Percentiles rank a stretch among this genome's conserved stretches.
Conservation (phyloP, 345 rosid genomes). For the Eucalyptus erythrocorys region DNA sequence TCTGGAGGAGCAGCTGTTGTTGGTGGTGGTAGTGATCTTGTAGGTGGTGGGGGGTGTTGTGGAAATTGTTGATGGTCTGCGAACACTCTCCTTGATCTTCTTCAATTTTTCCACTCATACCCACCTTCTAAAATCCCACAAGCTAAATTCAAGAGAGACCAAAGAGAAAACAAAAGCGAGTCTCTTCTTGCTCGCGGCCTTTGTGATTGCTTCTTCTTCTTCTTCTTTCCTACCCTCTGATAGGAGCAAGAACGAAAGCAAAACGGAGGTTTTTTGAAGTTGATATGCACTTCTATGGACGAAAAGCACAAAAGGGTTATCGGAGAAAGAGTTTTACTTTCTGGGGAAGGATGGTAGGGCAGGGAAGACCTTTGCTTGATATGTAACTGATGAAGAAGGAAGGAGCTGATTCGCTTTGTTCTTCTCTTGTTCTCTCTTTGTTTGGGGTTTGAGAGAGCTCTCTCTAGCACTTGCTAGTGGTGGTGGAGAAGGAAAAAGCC, state of each 20-base stretch:
- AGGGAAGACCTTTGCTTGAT: not conserved
- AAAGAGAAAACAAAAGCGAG: not conserved
- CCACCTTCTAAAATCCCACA: not conserved
- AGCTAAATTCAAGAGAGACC: not conserved
- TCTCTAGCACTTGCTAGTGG: not conserved
- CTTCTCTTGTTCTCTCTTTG: not conserved
- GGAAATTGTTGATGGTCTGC: not conserved
- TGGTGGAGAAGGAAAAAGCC: not conserved
- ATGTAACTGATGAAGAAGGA: not conserved
- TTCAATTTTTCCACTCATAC: not conserved
- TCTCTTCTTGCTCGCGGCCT: not conserved
- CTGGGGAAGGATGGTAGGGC: not conserved
- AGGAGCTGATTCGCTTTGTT: not conserved
- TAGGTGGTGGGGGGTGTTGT: not conserved
- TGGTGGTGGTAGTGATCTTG: not conserved
- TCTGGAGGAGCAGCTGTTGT: constrained; percentile 39
- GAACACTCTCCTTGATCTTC: not conserved
- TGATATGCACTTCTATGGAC: not conserved
- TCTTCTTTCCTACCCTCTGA: not conserved
- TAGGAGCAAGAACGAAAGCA: not conserved
- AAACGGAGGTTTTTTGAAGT: not conserved
- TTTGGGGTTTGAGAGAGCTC: not conserved
- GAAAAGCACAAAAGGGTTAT: not conserved
- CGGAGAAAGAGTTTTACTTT: not conserved
- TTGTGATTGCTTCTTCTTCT: not conserved